A percentile compares a stretch with the other conserved stretches of the same genome.
Evolutionary conservation across 78 protist genomes (phyloP).

Genomic region (Chrysochromulina parva): DNA sequence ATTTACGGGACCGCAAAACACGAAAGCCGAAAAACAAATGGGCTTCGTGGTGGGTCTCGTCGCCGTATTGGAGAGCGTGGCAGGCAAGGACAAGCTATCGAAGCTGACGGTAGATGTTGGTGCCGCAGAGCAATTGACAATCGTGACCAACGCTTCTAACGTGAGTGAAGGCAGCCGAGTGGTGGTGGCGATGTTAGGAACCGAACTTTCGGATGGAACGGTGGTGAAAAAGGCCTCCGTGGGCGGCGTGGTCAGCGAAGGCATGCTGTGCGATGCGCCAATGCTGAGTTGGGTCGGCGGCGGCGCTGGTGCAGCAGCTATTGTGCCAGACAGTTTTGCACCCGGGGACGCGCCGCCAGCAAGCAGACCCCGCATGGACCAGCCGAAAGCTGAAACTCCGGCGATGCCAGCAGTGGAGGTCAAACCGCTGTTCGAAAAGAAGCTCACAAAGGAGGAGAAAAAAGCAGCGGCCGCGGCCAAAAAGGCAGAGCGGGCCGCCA

Average conservation of each 20-base stretch:
- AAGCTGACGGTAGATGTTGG: too few relatives aligned
- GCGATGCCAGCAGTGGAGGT: too few relatives aligned
- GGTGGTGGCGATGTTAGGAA: conserved; percentile 32
- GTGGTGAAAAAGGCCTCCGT: neutral
- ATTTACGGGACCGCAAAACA: too few relatives aligned
- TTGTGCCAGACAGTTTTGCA: neutral
- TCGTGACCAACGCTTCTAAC: conserved; percentile 49
- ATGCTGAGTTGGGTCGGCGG: conserved; percentile 50
- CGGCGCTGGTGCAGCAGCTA: neutral
- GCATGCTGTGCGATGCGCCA: conserved; percentile 50
- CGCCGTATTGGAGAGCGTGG: too few relatives aligned
- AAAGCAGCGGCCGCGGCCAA: too few relatives aligned
- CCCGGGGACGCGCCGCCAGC: conserved; percentile 28
- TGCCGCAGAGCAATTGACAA: neutral
- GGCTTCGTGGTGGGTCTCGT: too few relatives aligned
- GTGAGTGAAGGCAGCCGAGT: neutral
- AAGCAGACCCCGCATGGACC: conserved; percentile 1
- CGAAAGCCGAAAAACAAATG: too few relatives aligned
- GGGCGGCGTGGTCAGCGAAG: conserved; percentile 19
- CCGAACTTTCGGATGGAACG: neutral
- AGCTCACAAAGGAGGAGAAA: too few relatives aligned
- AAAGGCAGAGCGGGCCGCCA: too few relatives aligned
- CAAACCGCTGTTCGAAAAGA: too few relatives aligned
- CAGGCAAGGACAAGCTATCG: too few relatives aligned
- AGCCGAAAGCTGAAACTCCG: too few relatives aligned